Conservation (phyloP, 2,329 filamentous ascomycete genomes). For the Aspergillus costaricaensis region DNA sequence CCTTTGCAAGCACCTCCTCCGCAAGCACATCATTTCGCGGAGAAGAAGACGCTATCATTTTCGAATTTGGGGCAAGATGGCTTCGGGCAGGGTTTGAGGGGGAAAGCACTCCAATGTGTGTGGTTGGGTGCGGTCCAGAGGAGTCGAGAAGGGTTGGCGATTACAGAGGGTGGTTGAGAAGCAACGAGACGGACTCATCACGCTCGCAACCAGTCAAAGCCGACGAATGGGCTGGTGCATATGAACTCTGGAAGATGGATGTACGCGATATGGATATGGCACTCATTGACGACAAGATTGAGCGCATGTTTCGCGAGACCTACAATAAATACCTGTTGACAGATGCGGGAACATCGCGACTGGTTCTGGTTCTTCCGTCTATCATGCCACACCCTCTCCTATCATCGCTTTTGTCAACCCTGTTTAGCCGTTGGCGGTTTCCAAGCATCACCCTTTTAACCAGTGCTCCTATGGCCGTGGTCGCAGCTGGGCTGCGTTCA, state of each 20-base stretch:
- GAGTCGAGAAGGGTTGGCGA: constrained; percentile 77
- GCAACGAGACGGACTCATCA: constrained; percentile 52
- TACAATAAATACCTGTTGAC: constrained; percentile 72
- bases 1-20: constrained; percentile 57
- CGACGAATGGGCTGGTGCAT: constrained; percentile 48
- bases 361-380: constrained; percentile 76
- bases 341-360: constrained; percentile 67
- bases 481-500: constrained; percentile 82
- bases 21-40: constrained; percentile 60
- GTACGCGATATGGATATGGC: constrained; percentile 72
- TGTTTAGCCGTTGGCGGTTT: constrained; percentile 79
- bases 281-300: constrained; percentile 82
- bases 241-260: constrained; percentile 79
- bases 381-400: constrained; percentile 75
- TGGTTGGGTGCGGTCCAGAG: constrained; percentile 71
- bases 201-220: constrained; percentile 28
- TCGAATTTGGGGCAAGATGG: constrained; percentile 79
- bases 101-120: constrained; percentile 72
- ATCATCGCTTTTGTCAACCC: constrained; percentile 70
- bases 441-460: constrained; percentile 81
- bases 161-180: constrained; percentile 69
- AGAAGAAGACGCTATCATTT: constrained; percentile 81
- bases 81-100: constrained; percentile 84
- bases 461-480: constrained; percentile 69
- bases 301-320: constrained; percentile 76